These are phyloP conservation scores for Microthlaspi erraticum DNA, from an alignment of 345 rosid species.

Conservation along the genomic window DNA sequence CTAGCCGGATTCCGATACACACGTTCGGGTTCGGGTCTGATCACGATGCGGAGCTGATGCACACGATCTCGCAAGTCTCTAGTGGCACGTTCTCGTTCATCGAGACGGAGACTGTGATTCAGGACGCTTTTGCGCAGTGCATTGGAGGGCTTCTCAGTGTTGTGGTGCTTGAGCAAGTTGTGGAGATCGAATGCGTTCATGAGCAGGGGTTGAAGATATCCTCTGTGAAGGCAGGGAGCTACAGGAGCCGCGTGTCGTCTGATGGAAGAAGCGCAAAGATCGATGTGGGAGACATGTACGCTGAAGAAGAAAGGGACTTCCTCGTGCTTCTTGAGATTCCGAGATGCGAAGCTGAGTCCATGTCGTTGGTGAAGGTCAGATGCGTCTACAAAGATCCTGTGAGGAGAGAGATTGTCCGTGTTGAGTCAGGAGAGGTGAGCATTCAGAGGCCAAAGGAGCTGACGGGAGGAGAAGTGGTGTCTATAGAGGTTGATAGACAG, in stretches of 20 bases:
- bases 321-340: slow-evolving; percentile 74
- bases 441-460: slow-evolving; percentile 56
- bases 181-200: slow-evolving; percentile 60
- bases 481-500: slow-evolving; percentile 89
- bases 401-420: slow-evolving; percentile 51
- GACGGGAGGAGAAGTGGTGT: slow-evolving; percentile 55
- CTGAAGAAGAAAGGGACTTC: slow-evolving; percentile 96
- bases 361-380: slow-evolving; percentile 70
- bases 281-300: slow-evolving; percentile 87
- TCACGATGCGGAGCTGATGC: slow-evolving; percentile 90
- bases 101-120: slow-evolving; percentile 81
- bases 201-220: slow-evolving; percentile 54
- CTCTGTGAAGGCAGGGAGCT: slow-evolving; percentile 83
- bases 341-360: slow-evolving; percentile 46
- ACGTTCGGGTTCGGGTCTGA: slow-evolving; percentile 92
- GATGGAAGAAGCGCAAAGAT: slow-evolving; percentile 59
- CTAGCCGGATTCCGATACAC: slow-evolving; percentile 74
- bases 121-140: slow-evolving; percentile 98
- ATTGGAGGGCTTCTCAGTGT: slow-evolving; percentile 95
- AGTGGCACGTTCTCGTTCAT: slow-evolving; percentile 96
- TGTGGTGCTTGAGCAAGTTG: slow-evolving; percentile 69
- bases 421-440: slow-evolving; percentile 57
- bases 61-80: slow-evolving; percentile 72
- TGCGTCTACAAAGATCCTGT: slow-evolving; percentile 72
- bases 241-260: slow-evolving; percentile 52